phyloP scores from a whole-genome alignment of 768 basidiomycete species.

The Mycena crocata region DNA sequence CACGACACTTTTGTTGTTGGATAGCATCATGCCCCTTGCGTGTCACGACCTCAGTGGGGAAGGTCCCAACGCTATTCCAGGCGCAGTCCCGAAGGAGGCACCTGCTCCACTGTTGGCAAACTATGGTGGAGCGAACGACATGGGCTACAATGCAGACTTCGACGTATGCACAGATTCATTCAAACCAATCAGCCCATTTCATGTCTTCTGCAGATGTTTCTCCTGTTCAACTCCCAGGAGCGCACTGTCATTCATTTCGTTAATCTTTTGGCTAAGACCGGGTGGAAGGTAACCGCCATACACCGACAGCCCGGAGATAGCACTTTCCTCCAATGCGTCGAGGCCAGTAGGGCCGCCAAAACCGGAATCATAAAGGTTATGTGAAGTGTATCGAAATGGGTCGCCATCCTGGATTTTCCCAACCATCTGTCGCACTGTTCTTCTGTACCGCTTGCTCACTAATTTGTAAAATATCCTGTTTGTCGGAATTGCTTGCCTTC shows the following conservation, averaged over 20 bases:
- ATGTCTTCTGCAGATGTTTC: constrained; percentile 48
- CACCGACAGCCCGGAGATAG: constrained; percentile 35
- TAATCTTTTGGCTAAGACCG: constrained; percentile 40
- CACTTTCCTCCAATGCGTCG: constrained; percentile 37
- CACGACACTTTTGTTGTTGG: constrained; percentile 56
- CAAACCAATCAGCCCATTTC: neutral
- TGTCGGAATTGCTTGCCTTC: no score
- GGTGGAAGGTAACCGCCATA: constrained; percentile 48
- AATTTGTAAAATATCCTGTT: no score
- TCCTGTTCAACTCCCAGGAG: constrained; percentile 52
- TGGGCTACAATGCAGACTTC: constrained; percentile 50
- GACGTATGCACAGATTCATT: constrained; percentile 41
- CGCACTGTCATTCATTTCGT: constrained; percentile 49
- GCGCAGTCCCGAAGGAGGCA: constrained; percentile 39
- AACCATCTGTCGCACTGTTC: no score
- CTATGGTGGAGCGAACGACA: constrained; percentile 50
- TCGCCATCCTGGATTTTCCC: no score
- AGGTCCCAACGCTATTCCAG: constrained; percentile 35
- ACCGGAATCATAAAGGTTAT: neutral
- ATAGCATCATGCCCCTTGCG: constrained; percentile 51
- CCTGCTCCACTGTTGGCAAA: constrained; percentile 53
- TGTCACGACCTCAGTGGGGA: constrained; percentile 43
- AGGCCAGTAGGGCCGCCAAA: constrained; percentile 29
- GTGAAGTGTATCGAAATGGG: no score
- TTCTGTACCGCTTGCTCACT: no score